Conservation (phyloP, 169 alveolate species). For the Ichthyophthirius multifiliis region DNA sequence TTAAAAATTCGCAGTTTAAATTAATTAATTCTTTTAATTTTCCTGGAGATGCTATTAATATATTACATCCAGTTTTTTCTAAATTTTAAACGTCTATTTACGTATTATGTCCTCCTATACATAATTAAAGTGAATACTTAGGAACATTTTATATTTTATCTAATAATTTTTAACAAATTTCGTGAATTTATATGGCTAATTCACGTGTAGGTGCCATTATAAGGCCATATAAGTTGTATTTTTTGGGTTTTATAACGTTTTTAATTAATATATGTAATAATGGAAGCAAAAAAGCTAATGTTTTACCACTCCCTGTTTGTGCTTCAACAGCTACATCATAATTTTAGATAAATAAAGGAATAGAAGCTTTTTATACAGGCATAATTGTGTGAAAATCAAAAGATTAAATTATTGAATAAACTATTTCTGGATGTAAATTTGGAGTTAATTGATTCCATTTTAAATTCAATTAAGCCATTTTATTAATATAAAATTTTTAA, state of each 20-base stretch:
- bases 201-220: conserved; percentile 93
- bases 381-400: conserved; percentile 5
- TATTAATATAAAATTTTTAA: background rate
- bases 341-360: conserved; percentile 72
- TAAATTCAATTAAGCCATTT: background rate
- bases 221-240: conserved; percentile 77
- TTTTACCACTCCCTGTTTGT: conserved; percentile 92
- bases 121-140: background rate
- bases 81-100: conserved; percentile 47
- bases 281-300: conserved; percentile 86
- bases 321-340: conserved; percentile 92
- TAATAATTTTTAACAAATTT: conserved; percentile 69
- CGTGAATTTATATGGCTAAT: conserved; percentile 85
- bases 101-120: conserved; percentile 44
- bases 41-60: conserved; percentile 92
- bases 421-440: background rate
- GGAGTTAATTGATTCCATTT: conserved; percentile 8
- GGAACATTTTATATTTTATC: conserved; percentile 56
- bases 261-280: conserved; percentile 60
- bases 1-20: conserved; percentile 26
- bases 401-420: background rate
- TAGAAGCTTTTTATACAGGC: conserved; percentile 43
- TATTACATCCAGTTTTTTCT: conserved; percentile 64
- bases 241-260: conserved; percentile 29
- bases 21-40: conserved; percentile 79